Base-by-base conservation (phyloP, 2,329 filamentous ascomycete genomes). In the Venturia nashicola region DNA sequence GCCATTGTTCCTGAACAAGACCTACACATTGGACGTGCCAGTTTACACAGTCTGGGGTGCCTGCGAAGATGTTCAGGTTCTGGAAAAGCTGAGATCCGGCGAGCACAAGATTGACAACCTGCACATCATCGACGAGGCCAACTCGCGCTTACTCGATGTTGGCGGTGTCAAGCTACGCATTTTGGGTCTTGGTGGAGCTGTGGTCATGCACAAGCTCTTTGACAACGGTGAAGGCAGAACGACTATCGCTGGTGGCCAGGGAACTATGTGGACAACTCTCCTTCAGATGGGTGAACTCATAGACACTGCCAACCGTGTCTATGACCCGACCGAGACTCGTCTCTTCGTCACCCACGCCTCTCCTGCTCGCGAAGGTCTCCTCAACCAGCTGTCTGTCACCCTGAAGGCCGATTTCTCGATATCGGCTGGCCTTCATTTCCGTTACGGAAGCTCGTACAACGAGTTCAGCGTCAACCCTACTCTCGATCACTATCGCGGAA, bases 201-300 rank as follows among this genome's bases (percentile, higher is more conserved):
- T 99, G 5, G 94, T 99, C 66, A 99, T 99, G 91, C 94, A 99
- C 82, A 99, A 99, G 82, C 85, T 99, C 20, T 99, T 99, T 72
- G 94, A 99, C 76, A 99, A 99, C 69, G 94, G 94, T 63, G 94
- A 99, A 73, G 94, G 94, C 66, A 87, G 93, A 76, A 99, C 94
- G 61, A 99, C 95, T 1, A 99, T 99, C 76, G 94, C 94, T 27
- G 94, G 94, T 73, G 94, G 94, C 23, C 94, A 99, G 76, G 94
- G 94, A 67, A 99, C 94, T 57, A 99, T 99, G 94, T 99, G 94
- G 94, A 99, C 94, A 8, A 99, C 94, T 7, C 80, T 99, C 39
- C 78, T 99, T 68, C 94, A 99, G 77, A 99, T 99, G 89, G 94
- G 94, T 62, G 94, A 99, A 78, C 82, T 99, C 61, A 91, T 99